Evolutionary conservation across 345 rosid genomes (phyloP).

Genomic region (Aegle marmelos): DNA sequence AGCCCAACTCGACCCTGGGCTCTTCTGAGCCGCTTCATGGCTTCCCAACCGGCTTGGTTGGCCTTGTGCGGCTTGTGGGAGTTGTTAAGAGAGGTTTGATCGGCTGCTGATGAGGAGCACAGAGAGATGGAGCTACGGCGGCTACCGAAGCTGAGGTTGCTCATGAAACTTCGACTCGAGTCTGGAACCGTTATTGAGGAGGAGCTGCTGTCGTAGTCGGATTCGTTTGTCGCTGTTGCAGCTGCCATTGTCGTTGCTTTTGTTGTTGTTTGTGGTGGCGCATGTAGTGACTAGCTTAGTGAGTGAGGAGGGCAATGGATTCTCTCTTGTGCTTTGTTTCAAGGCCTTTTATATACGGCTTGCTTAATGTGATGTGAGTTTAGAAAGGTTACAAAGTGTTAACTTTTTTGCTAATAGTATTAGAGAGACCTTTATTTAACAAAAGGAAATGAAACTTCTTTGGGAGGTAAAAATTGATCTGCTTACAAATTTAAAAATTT

Average conservation of each 20-base stretch:
- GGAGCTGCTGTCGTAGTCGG: conserved; percentile 61
- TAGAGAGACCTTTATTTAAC: conserved; percentile 16
- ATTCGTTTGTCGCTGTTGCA: conserved; percentile 52
- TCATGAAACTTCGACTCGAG: conserved; percentile 85
- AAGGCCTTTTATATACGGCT: conserved; percentile 20
- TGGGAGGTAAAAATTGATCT: too few relatives aligned
- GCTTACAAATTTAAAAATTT: too few relatives aligned
- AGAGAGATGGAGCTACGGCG: conserved; percentile 68
- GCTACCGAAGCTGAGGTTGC: conserved; percentile 80
- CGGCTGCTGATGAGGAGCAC: conserved; percentile 33
- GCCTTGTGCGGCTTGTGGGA: conserved; percentile 90
- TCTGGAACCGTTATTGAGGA: conserved; percentile 59
- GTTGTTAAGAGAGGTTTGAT: conserved; percentile 22
- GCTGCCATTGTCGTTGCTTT: conserved; percentile 15
- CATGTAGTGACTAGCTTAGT: background rate
- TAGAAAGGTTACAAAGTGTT: conserved; percentile 35
- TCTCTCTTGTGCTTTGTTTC: background rate
- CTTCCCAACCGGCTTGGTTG: conserved; percentile 84
- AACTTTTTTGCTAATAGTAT: conserved; percentile 11
- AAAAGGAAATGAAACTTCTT: background rate
- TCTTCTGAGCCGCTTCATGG: conserved; percentile 57
- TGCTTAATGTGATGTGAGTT: conserved; percentile 17
- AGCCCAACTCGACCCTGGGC: conserved; percentile 69
- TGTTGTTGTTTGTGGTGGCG: background rate
- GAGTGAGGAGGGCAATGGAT: background rate